Evolutionary conservation across 805 yeast genomes (phyloP).

Genomic region (Wickerhamiella sorbophila): DNA sequence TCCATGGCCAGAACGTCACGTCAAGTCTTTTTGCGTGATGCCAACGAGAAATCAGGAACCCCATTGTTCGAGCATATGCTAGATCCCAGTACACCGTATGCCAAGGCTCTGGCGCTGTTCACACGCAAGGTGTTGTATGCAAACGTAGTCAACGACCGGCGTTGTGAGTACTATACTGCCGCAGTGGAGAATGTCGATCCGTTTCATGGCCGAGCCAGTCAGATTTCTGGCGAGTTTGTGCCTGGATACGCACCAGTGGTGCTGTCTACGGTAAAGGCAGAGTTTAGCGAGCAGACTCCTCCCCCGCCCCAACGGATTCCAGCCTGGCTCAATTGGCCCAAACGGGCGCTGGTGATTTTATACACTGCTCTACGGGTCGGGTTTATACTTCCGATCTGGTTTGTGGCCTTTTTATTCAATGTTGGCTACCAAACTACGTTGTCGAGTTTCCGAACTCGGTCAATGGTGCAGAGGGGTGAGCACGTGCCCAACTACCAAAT

Average conservation of each 20-base stretch:
- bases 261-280: conserved; percentile 9
- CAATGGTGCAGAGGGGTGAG: conserved; percentile 1
- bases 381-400: conserved; percentile 50
- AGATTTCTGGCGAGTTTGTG: conserved; percentile 13
- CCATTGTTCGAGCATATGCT: conserved; percentile 61
- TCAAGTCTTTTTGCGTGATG: conserved; percentile 45
- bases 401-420: conserved; percentile 38
- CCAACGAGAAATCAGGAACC: conserved; percentile 15
- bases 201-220: conserved; percentile 4
- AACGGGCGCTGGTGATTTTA: conserved; percentile 30
- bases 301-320: not conserved
- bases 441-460: conserved; percentile 26
- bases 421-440: conserved; percentile 30
- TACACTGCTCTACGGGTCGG: conserved; percentile 32
- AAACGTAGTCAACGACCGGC: conserved; percentile 63
- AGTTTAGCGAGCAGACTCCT: conserved; percentile 12
- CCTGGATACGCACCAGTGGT: conserved; percentile 16
- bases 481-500: conserved; percentile 17
- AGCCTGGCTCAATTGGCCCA: conserved; percentile 1
- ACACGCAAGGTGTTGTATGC: conserved; percentile 47
- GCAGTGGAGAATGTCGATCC: conserved; percentile 37
- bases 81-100: conserved; percentile 43
- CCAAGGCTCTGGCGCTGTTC: conserved; percentile 40
- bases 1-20: conserved; percentile 57
- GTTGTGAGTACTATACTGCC: conserved; percentile 75